These are phyloP conservation scores for Tolypocladium ophioglossoides DNA, from an alignment of 2,329 filamentous ascomycete species.

Conservation along the genomic window DNA sequence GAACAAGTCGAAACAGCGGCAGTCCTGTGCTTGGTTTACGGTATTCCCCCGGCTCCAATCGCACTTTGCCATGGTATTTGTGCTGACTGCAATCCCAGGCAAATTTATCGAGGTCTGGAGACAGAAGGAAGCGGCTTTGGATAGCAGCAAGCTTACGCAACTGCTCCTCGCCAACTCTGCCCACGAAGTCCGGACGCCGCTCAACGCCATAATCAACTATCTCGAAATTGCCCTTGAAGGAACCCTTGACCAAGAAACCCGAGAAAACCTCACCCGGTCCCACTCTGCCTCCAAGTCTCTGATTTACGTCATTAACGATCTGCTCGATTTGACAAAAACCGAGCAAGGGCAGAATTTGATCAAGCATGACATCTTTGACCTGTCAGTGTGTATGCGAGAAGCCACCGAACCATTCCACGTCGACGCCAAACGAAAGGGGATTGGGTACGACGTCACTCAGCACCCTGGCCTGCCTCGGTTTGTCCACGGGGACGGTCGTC, in stretches of 20 bases:
- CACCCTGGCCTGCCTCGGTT: conserved; percentile 57
- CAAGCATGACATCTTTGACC: conserved; percentile 71
- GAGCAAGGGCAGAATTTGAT: conserved; percentile 72
- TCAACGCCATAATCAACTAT: conserved; percentile 93
- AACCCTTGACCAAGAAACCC: conserved; percentile 64
- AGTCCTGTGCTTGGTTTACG: conserved; percentile 79
- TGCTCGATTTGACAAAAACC: conserved; percentile 78
- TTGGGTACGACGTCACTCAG: conserved; percentile 57
- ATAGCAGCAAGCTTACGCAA: conserved; percentile 70
- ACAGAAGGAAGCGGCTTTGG: conserved; percentile 75
- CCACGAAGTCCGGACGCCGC: conserved; percentile 80
- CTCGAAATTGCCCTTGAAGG: conserved; percentile 85
- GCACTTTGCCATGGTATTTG: background rate
- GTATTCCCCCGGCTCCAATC: conserved; percentile 30
- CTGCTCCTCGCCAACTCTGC: conserved; percentile 79
- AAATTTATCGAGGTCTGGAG: conserved; percentile 89
- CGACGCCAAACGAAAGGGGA: conserved; percentile 66
- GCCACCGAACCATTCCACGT: conserved; percentile 63
- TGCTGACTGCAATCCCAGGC: conserved; percentile 19
- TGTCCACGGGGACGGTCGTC: conserved; percentile 70
- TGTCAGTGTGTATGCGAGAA: conserved; percentile 61
- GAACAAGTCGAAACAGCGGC: conserved; percentile 84
- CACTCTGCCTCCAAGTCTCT: conserved; percentile 87
- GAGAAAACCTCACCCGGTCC: conserved; percentile 74
- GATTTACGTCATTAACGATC: conserved; percentile 89